Percentiles rank a stretch among this genome's conserved stretches.
phyloP scores from a whole-genome alignment of 2,329 filamentous ascomycete genomes.

The Aurifilum marmelostoma region DNA sequence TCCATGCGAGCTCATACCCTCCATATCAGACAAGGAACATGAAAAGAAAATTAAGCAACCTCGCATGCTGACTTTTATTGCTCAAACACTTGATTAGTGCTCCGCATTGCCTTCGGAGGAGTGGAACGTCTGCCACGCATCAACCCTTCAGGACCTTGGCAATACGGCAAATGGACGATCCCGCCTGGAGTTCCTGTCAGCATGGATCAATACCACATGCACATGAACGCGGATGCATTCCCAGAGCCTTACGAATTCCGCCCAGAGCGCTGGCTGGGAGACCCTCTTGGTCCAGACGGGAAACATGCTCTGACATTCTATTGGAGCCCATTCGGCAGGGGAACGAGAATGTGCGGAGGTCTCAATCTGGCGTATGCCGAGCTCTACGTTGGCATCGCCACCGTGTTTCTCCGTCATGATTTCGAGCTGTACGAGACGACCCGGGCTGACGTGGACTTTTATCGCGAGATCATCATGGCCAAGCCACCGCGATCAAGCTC shows the following conservation, averaged over 20 bases:
- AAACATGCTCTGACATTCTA: neutral
- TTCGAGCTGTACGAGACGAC: constrained; percentile 1
- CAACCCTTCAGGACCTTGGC: neutral
- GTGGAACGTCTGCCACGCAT: constrained; percentile 8
- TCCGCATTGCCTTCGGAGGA: neutral
- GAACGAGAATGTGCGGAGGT: neutral
- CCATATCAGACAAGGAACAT: neutral
- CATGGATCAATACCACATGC: constrained; percentile 13
- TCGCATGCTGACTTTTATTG: neutral
- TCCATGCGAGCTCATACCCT: neutral
- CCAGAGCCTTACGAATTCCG: neutral
- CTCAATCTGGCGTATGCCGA: constrained; percentile 5
- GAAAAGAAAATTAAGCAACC: no score
- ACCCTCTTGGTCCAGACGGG: constrained; percentile 7
- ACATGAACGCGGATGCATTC: neutral
- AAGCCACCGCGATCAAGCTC: constrained; percentile 4
- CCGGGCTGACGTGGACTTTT: constrained; percentile 3
- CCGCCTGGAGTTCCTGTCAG: neutral
- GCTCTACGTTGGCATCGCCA: constrained; percentile 15
- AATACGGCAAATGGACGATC: neutral
- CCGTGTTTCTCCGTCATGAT: constrained; percentile 8
- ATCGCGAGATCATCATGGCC: neutral
- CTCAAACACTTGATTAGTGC: neutral
- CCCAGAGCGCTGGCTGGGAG: constrained; percentile 7
- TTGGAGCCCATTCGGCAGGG: constrained; percentile 4